Conservation (phyloP, 2,329 filamentous ascomycete species). For the Talaromyces sp. region DNA sequence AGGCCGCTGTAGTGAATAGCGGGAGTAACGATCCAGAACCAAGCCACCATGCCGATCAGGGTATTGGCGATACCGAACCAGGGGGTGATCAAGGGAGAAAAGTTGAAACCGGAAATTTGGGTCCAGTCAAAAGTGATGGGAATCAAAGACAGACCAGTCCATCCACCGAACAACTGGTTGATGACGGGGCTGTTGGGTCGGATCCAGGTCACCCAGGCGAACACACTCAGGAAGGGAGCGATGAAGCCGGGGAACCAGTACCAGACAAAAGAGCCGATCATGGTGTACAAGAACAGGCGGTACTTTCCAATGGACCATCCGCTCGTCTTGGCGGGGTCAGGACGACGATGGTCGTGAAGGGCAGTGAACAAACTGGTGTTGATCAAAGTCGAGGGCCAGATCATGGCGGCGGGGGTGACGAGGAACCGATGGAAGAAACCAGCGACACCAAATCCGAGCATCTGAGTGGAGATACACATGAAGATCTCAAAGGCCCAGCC, state of each 20-base stretch:
- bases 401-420: slow-evolving; percentile 60
- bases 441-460: slow-evolving; percentile 65
- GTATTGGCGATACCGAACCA: slow-evolving; percentile 74
- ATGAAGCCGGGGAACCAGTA: slow-evolving; percentile 68
- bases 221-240: slow-evolving; percentile 65
- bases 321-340: slow-evolving; percentile 54
- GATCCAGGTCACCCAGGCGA: slow-evolving; percentile 70
- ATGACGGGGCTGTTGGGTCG: slow-evolving; percentile 63
- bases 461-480: slow-evolving; percentile 65
- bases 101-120: slow-evolving; percentile 64
- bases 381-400: slow-evolving; percentile 67
- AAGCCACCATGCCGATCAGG: slow-evolving; percentile 61
- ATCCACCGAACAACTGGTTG: slow-evolving; percentile 70
- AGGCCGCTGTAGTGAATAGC: slow-evolving; percentile 62
- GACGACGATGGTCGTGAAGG: slow-evolving; percentile 62
- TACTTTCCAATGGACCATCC: slow-evolving; percentile 66
- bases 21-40: slow-evolving; percentile 59
- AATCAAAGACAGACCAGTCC: slow-evolving; percentile 62
- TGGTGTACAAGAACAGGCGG: slow-evolving; percentile 59
- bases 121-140: slow-evolving; percentile 77
- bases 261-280: slow-evolving; percentile 58
- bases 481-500: slow-evolving; percentile 64
- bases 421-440: slow-evolving; percentile 64
- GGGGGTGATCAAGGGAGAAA: slow-evolving; percentile 65
- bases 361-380: slow-evolving; percentile 66